Base-by-base conservation (phyloP, 2,329 filamentous ascomycete species). In the Hypoxylon sp. region DNA sequence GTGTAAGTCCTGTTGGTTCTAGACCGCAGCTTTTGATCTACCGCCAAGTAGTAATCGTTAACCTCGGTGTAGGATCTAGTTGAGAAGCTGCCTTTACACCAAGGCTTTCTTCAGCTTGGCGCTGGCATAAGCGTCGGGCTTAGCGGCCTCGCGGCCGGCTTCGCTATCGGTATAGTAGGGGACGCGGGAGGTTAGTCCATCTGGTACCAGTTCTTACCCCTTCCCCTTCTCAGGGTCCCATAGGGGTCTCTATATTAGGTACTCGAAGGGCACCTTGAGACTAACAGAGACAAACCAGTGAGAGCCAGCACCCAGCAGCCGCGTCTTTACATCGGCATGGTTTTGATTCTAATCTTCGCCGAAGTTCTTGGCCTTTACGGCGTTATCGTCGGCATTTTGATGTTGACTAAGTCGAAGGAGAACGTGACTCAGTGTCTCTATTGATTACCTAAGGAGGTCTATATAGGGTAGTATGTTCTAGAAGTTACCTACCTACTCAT, bases 251-350 rank as follows among this genome's bases (percentile, higher is more conserved):
- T 30, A 25, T 25, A 30, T 30, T n/a, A 17, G 53, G 51, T 63
- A 19, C 34, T 21, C 11, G 13, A 25, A 32, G 4, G 21, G 10
- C 23, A 23, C 13, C 5, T 17, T 2, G 51, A 38, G 36, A 36
- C 60, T 64, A 14, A 65, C 51, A 23, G 38, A 25, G 5, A 1
- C 6, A 11, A 32, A 14, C 2, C 25, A 82, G 82, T 84, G 58
- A 79, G 82, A 41, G 82, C 82, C 25, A 83, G 80, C 63, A 79
- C 79, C n/a, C 82, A 83, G 65, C 82, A 84, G 74, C 82, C 82
- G 2, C 80, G 81, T 3, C 73, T 84, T 10, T 83, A 84, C 51
- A 77, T 82, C 59, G 82, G 81, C 68, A 83, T 84, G 81, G 81
- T 84, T 21, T 77, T 84, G 36, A 83, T 84, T 57, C 78, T 84